Conservation (phyloP, 495 filamentous ascomycete genomes). For the Podospora conica region DNA sequence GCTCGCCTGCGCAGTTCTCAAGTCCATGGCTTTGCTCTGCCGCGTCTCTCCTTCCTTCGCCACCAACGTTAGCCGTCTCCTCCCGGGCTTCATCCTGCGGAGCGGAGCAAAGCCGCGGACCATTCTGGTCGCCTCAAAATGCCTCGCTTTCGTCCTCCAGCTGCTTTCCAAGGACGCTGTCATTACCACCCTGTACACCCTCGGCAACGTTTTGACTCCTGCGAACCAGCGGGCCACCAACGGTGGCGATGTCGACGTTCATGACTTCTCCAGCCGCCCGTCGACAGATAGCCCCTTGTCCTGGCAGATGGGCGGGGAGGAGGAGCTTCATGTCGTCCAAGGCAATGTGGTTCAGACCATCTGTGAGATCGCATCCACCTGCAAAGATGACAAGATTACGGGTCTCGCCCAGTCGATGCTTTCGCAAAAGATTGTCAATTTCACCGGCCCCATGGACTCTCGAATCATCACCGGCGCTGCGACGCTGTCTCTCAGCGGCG, state of each 20-base stretch:
- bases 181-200: conserved; percentile 88
- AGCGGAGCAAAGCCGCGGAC: conserved; percentile 58
- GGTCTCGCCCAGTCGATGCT: conserved; percentile 95
- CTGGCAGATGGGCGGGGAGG: conserved; percentile 60
- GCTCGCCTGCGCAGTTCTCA: conserved; percentile 69
- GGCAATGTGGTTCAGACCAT: conserved; percentile 83
- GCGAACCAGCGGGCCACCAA: conserved; percentile 42
- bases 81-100: conserved; percentile 81
- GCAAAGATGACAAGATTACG: conserved; percentile 83
- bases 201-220: conserved; percentile 86
- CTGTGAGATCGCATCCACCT: conserved; percentile 72
- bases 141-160: conserved; percentile 70
- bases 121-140: conserved; percentile 68
- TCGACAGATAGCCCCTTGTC: conserved; percentile 73
- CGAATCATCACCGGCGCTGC: conserved; percentile 79
- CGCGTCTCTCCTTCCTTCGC: conserved; percentile 65
- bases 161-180: conserved; percentile 84
- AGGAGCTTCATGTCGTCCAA: conserved; percentile 65
- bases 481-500: conserved; percentile 65
- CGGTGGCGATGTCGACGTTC: conserved; percentile 31
- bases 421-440: conserved; percentile 81
- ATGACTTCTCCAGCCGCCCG: conserved; percentile 48
- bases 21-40: conserved; percentile 74
- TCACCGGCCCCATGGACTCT: conserved; percentile 68
- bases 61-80: conserved; percentile 67